Percentiles rank a stretch among this genome's conserved stretches.
Evolutionary conservation across 352 stramenopile genomes (phyloP).

Genomic region (Globisporangium paroecandrum): DNA sequence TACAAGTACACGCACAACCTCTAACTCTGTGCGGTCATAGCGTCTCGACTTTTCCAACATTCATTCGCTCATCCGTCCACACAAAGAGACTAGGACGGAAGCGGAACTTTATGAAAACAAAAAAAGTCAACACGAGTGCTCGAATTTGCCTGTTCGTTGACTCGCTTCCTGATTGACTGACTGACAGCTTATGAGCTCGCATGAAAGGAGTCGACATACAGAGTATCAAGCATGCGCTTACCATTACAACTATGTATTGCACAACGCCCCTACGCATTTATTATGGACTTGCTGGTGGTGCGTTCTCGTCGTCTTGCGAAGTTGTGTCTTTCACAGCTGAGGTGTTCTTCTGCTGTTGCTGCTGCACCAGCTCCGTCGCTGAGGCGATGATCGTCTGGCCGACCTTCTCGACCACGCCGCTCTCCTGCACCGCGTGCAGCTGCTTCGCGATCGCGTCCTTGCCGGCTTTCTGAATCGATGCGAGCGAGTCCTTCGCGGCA

Average conservation of each 20-base stretch:
- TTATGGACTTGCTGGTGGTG: background rate
- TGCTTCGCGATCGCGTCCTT: conserved; percentile 46
- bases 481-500: conserved; percentile 41
- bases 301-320: background rate
- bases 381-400: conserved; percentile 34
- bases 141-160: background rate
- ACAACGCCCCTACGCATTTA: background rate
- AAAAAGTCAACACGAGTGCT: background rate
- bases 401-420: conserved; percentile 47
- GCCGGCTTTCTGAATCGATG: conserved; percentile 45
- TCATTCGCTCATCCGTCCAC: background rate
- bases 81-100: background rate
- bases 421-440: conserved; percentile 45
- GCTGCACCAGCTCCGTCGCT: conserved; percentile 10
- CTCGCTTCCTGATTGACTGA: background rate
- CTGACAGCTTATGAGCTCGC: background rate
- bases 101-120: background rate
- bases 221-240: background rate
- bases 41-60: background rate
- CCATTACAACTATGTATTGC: background rate
- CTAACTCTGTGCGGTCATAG: conserved; percentile 26
- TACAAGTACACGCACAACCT: conserved; percentile 86
- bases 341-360: background rate
- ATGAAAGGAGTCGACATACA: background rate
- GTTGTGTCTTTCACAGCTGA: background rate